These are phyloP conservation scores for Litsea cubeba DNA, from an alignment of 164 flowering plant species.

Conservation along the genomic window DNA sequence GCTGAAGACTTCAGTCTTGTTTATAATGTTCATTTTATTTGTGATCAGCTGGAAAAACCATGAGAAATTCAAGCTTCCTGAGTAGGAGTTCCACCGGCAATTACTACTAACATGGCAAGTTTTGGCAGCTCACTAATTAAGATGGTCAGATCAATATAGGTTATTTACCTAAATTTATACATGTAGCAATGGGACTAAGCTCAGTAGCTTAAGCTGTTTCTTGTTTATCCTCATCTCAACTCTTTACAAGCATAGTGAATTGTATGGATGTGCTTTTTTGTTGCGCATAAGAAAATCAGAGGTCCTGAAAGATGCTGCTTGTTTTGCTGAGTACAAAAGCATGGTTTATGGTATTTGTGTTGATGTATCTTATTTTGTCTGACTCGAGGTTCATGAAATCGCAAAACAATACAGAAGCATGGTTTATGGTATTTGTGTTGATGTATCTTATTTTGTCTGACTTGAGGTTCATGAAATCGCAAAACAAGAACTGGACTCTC, in stretches of 20 bases:
- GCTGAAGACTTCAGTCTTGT: not conserved
- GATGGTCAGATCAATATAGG: not conserved
- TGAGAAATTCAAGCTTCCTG: slow-evolving; percentile 49
- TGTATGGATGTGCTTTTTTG: not conserved
- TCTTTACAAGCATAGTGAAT: not conserved
- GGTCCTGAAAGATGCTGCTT: not conserved
- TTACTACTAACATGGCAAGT: not conserved
- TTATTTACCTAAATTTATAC: not conserved
- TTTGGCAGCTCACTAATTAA: not conserved
- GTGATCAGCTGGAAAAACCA: slow-evolving; percentile 55
- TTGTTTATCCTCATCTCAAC: not conserved
- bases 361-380: too few relatives aligned
- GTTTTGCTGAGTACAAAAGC: not conserved
- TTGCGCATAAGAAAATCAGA: not conserved
- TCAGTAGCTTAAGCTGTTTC: not conserved
- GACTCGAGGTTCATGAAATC: too few relatives aligned
- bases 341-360: not conserved
- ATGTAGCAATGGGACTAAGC: not conserved
- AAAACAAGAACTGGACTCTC: too few relatives aligned
- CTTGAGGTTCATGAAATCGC: too few relatives aligned
- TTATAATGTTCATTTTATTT: not conserved
- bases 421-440: not conserved
- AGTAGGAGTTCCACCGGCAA: slow-evolving; percentile 9
- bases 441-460: too few relatives aligned
- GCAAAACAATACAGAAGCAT: not conserved